Evolutionary conservation across 73 alveolate genomes (phyloP), one percentile per base, ranked within the genome.

Genomic region (Strombidium stylifer): DNA sequence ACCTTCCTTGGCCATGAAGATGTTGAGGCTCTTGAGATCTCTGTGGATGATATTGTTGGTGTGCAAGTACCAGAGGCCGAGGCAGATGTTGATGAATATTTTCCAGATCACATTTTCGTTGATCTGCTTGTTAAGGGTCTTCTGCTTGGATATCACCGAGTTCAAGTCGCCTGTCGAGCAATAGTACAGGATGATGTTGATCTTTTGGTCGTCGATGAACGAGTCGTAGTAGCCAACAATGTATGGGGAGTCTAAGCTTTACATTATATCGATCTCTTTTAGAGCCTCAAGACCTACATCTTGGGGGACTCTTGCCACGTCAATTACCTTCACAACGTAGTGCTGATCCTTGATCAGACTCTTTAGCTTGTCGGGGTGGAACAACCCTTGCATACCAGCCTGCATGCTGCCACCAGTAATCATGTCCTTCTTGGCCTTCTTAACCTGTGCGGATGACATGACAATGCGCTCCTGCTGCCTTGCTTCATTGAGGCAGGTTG

Each of bases 11-110:
- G 85, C 81, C 6, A 94, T 64, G 72, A 94, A 86, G 36, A 94
- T 86, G 81, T 94, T 94, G 60, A 87, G 58, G 40, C 96, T 85
- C 67, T 94, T 94, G 19, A 94, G 67, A 90, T 94, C 99, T 84
- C 99, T 80, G 71, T 94, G 99, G 20, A 94, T 67, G 41, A 91
- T 81, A 48, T 91, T 86, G 69, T 94, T 88, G 19, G 85, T 41
- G 68, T 94, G 99, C 15, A 91, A 28, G 55, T 64, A 64, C 23
- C 45, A 27, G 16, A 64, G 18, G 11, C 78, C 78, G 14, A 64
- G 32, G 42, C 78, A 45, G 1, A 64, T 64, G 19, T 64, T 20
- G 45, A 64, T 64, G 47, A 64, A 46, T 21, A 30, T 18, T 35
- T 64, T 64, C 78, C 78, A 64, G 3, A 64, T 46, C 34, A 64